A percentile compares a stretch with the other conserved stretches of the same genome.
Conservation (phyloP, 345 rosid species). For the Erodium maritimum region DNA sequence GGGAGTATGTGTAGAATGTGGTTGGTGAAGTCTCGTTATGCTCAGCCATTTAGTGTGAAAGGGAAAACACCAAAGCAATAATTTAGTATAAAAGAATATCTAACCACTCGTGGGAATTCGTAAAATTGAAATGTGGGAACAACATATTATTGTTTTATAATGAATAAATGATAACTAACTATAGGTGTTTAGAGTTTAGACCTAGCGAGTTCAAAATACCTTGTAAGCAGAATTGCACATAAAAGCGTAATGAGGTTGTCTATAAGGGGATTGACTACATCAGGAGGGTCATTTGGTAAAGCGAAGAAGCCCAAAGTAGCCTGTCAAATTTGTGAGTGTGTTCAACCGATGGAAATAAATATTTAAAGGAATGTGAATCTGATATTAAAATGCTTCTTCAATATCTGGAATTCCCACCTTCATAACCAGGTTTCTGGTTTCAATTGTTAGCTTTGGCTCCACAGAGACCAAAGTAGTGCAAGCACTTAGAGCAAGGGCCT, state of each 20-base stretch:
- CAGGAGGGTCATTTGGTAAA: constrained; percentile 74
- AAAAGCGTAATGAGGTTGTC: constrained; percentile 85
- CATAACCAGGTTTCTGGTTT: constrained; percentile 82
- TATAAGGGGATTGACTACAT: constrained; percentile 75
- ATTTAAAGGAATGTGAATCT: neutral
- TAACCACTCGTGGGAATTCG: neutral
- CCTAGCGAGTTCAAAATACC: constrained; percentile 34
- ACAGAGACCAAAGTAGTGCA: constrained; percentile 95
- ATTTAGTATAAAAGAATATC: neutral
- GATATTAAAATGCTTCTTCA: neutral
- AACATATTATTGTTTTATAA: neutral
- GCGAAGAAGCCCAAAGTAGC: constrained; percentile 96
- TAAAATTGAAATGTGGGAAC: neutral
- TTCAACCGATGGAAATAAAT: constrained; percentile 2
- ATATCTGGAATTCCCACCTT: constrained; percentile 38
- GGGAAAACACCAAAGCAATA: neutral
- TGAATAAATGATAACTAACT: neutral
- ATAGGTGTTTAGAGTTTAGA: constrained; percentile 2
- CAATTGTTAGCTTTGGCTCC: constrained; percentile 89
- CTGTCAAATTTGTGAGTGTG: constrained; percentile 32
- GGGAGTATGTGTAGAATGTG: neutral
- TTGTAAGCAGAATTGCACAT: constrained; percentile 92
- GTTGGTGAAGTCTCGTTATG: neutral
- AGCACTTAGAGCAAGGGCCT: constrained; percentile 94
- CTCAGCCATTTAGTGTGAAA: neutral